These are phyloP conservation scores for Penicillium dipodomyicola DNA, from an alignment of 495 filamentous ascomycete genomes.

Conservation along the genomic window DNA sequence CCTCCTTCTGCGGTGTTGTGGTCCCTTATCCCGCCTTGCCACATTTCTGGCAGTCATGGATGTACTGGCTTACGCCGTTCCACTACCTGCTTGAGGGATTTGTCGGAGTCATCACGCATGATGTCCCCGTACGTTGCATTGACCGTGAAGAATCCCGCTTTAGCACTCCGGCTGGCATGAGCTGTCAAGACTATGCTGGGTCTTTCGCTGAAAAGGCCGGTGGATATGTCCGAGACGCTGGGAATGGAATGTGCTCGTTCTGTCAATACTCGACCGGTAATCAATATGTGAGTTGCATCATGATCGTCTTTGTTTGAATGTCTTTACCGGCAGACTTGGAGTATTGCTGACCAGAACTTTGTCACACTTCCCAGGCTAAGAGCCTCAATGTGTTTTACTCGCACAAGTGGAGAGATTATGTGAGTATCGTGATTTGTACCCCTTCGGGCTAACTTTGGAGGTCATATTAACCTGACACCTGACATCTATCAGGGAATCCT, in stretches of 20 bases:
- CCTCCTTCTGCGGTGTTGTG: conserved; percentile 63
- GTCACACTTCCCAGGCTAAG: conserved; percentile 36
- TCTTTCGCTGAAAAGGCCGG: conserved; percentile 42
- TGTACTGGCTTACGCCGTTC: conserved; percentile 67
- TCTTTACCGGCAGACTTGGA: neutral
- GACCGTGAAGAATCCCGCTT: conserved; percentile 57
- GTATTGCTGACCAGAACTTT: neutral
- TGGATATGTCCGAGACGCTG: conserved; percentile 52
- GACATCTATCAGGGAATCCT: conserved; percentile 47
- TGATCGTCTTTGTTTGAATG: neutral
- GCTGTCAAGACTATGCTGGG: conserved; percentile 52
- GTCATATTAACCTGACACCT: neutral
- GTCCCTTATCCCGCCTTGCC: conserved; percentile 55
- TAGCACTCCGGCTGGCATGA: conserved; percentile 47
- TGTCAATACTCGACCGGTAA: conserved; percentile 59
- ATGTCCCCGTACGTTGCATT: conserved; percentile 54
- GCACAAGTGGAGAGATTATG: conserved; percentile 63
- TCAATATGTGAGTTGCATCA: conserved; percentile 48
- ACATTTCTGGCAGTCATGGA: conserved; percentile 64
- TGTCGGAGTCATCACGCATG: conserved; percentile 53
- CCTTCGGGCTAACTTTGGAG: neutral
- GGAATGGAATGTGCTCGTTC: conserved; percentile 52
- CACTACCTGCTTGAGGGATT: conserved; percentile 60
- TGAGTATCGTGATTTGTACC: conserved; percentile 29
- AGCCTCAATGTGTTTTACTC: conserved; percentile 51